Base-by-base conservation (phyloP, 768 basidiomycete genomes). In the Russula griseocarnosa region DNA sequence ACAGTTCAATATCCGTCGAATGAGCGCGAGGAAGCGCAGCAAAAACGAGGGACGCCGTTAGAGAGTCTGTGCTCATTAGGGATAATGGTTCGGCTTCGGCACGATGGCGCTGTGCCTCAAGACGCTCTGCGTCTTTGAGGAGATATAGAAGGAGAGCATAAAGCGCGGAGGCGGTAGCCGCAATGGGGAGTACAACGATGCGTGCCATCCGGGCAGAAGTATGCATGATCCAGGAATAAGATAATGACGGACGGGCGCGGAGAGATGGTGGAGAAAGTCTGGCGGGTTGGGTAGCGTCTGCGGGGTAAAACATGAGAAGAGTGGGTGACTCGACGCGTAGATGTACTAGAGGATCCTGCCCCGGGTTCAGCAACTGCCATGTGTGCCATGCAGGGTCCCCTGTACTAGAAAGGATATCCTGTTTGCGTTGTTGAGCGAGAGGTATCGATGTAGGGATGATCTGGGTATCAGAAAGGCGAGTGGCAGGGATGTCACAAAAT, bases 91-190 rank as follows among this genome's bases (percentile, higher is more conserved):
- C 79, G 0, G 77, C 70, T 40, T 83, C 83, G 1, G 77, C 77
- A 36, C 83, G 81, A 71, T 88, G 81, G 46, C 87, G 81, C 70
- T 94, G 92, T 3, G 91, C 89, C 70, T 94, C 94, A 40, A 97
- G 80, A 0, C 94, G 82, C 63, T 99, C 94, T 0, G 92, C 85
- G 67, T 96, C 88, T 76, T 95, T 96, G 65, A 98, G 78, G 2
- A 99, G 80, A 72, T 94, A 94, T 11, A 92, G 79, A 9, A 96
- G 78, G 13, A 98, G 75, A 9, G 82, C 80, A 73, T 90, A 98
- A 11, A 98, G 79, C 4, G 82, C 74, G 28, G 81, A 76, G 8
- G 88, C 90, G 0, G 95, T 96, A 6, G 79, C 79, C 9, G 84
- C 82, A 71, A 97, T 95, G 0, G 96, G 96, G 0, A 94, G 74